Percentiles rank a stretch among this genome's conserved stretches.
Evolutionary conservation across 2,329 filamentous ascomycete species (phyloP).

Genomic region (Dactylellina cionopaga): DNA sequence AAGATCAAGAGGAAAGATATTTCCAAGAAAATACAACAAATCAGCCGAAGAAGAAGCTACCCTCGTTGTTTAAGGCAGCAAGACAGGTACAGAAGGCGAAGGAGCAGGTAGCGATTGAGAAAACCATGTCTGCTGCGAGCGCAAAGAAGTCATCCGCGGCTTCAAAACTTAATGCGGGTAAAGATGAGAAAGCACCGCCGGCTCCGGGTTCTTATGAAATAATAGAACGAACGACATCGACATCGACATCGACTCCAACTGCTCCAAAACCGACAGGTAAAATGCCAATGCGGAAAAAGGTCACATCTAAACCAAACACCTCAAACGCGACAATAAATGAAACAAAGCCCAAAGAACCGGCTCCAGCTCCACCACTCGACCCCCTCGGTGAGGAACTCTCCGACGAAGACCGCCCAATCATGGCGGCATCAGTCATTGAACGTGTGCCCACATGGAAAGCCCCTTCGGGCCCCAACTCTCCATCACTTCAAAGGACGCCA

Average conservation of each 20-base stretch:
- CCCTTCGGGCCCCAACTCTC: not conserved
- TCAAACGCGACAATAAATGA: conserved; percentile 22
- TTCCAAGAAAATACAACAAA: conserved; percentile 41
- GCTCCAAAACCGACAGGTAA: conserved; percentile 28
- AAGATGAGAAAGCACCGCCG: not conserved
- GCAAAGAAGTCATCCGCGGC: not conserved
- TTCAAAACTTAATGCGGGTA: not conserved
- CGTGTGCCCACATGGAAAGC: conserved; percentile 41
- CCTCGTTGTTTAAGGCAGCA: conserved; percentile 42
- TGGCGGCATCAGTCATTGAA: conserved; percentile 46
- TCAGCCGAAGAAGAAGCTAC: conserved; percentile 42
- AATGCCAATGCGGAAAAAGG: conserved; percentile 11
- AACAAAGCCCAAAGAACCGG: conserved; percentile 6
- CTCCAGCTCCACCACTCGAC: not conserved
- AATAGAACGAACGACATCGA: conserved; percentile 23
- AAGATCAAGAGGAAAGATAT: conserved; percentile 44
- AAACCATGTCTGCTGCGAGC: not conserved
- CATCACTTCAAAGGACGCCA: conserved; percentile 65
- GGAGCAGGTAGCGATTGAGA: conserved; percentile 30
- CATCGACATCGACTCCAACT: not conserved
- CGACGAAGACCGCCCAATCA: conserved; percentile 52
- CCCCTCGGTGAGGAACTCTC: conserved; percentile 32
- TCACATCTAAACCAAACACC: not conserved
- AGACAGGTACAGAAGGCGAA: conserved; percentile 43
- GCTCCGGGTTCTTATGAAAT: conserved; percentile 40